These are phyloP conservation scores for Penstemon eatonii DNA, from an alignment of 257 asterid species.

Conservation along the genomic window DNA sequence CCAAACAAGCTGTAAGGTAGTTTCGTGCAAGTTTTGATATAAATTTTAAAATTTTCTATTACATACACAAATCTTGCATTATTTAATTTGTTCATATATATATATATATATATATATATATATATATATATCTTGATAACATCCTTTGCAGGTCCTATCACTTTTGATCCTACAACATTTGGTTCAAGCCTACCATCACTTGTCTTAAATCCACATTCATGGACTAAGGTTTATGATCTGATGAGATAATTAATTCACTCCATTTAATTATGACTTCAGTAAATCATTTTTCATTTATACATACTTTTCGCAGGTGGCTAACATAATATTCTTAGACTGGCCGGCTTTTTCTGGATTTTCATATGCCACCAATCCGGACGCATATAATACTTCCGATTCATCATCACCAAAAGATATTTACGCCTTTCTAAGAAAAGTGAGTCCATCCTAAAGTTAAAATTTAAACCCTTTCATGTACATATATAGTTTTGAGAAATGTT, in stretches of 20 bases:
- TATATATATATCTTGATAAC: no score
- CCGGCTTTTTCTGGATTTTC: conserved; percentile 30
- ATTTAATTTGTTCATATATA: not conserved
- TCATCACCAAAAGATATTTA: not conserved
- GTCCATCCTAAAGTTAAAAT: no score
- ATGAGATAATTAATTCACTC: not conserved
- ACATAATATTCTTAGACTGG: conserved; percentile 19
- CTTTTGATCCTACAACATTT: conserved; percentile 20
- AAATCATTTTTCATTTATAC: not conserved
- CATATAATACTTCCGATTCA: not conserved
- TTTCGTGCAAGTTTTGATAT: no score
- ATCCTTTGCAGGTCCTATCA: conserved; percentile 10
- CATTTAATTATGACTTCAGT: not conserved
- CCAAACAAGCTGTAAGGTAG: no score
- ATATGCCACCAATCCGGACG: not conserved
- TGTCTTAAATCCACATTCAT: conserved; percentile 15
- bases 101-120: not conserved
- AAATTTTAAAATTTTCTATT: not conserved
- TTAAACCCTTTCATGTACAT: not conserved
- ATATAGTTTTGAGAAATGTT: conserved; percentile 17
- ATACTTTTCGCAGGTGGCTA: not conserved
- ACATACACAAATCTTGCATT: not conserved
- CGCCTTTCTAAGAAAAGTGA: no score
- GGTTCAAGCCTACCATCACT: conserved; percentile 18
- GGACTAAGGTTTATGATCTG: conserved; percentile 24